Percentiles rank a stretch among this genome's conserved stretches.
Conservation (phyloP, 768 basidiomycete genomes). For the Collybiopsis confluens region DNA sequence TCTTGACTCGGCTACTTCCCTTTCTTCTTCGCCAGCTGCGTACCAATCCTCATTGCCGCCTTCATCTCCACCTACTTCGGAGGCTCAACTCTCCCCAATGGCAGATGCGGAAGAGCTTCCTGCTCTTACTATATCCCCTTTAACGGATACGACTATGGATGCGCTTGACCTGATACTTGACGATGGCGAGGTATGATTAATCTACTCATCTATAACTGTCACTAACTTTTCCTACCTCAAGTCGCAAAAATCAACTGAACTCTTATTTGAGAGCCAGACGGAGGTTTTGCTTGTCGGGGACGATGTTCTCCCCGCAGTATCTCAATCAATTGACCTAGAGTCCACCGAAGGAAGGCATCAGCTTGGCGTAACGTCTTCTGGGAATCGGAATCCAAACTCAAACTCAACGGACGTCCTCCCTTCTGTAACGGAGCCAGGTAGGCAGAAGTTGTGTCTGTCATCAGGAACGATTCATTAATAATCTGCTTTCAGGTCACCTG, state of each 20-base stretch:
- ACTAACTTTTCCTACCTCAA: not conserved
- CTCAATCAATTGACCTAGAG: too few relatives aligned
- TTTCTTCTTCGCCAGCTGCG: not conserved
- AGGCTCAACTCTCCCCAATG: constrained; percentile 3
- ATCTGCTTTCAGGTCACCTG: too few relatives aligned
- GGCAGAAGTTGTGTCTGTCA: too few relatives aligned
- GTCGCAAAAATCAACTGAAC: not conserved
- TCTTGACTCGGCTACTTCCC: not conserved
- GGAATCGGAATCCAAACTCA: too few relatives aligned
- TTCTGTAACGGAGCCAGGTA: too few relatives aligned
- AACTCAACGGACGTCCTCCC: too few relatives aligned
- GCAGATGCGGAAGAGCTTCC: not conserved
- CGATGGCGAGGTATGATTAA: not conserved
- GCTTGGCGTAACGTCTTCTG: too few relatives aligned
- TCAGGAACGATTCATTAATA: too few relatives aligned
- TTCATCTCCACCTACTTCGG: constrained; percentile 4
- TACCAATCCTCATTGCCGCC: constrained; percentile 2
- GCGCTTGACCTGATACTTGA: not conserved
- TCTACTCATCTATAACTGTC: not conserved
- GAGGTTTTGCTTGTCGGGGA: too few relatives aligned
- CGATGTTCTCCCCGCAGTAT: too few relatives aligned
- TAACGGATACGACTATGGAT: constrained; percentile 1
- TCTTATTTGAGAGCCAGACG: not conserved
- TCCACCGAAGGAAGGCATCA: too few relatives aligned
- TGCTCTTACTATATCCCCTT: not conserved